Percentiles rank a stretch among this genome's conserved stretches.
These are phyloP conservation scores for Ophiocordyceps camponoti-saundersi DNA, from an alignment of 2,329 filamentous ascomycete species.

Conservation along the genomic window DNA sequence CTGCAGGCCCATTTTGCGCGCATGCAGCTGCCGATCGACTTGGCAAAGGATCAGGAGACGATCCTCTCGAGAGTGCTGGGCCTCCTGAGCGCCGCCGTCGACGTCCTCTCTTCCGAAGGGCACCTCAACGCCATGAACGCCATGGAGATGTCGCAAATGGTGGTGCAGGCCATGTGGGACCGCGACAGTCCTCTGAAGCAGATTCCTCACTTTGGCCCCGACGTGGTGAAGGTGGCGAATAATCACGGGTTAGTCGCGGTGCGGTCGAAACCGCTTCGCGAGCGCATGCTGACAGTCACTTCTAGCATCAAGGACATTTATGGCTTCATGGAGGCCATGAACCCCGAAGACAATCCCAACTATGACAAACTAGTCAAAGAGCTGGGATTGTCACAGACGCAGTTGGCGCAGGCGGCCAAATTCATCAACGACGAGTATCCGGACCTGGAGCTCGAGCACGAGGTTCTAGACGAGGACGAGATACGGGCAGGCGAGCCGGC, in stretches of 20 bases:
- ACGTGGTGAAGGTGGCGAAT: constrained; percentile 68
- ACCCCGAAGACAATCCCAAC: constrained; percentile 76
- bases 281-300: not conserved
- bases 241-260: constrained; percentile 47
- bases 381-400: constrained; percentile 61
- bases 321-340: constrained; percentile 98
- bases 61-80: constrained; percentile 74
- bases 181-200: constrained; percentile 93
- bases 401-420: constrained; percentile 74
- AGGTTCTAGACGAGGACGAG: constrained; percentile 64
- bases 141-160: constrained; percentile 99
- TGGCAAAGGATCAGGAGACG: constrained; percentile 88
- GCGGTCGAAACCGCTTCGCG: not conserved
- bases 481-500: constrained; percentile 68
- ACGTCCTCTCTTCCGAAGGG: constrained; percentile 88
- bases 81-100: constrained; percentile 79
- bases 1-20: constrained; percentile 94
- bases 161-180: constrained; percentile 98
- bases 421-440: constrained; percentile 97
- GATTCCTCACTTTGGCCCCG: constrained; percentile 81
- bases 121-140: constrained; percentile 95
- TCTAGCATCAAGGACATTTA: constrained; percentile 76
- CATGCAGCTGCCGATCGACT: constrained; percentile 89
- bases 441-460: constrained; percentile 80
- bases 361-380: constrained; percentile 63